Evolutionary conservation across 768 basidiomycete genomes (phyloP), one percentile per base, ranked within the genome.

Genomic region (Mycena kentingensis): DNA sequence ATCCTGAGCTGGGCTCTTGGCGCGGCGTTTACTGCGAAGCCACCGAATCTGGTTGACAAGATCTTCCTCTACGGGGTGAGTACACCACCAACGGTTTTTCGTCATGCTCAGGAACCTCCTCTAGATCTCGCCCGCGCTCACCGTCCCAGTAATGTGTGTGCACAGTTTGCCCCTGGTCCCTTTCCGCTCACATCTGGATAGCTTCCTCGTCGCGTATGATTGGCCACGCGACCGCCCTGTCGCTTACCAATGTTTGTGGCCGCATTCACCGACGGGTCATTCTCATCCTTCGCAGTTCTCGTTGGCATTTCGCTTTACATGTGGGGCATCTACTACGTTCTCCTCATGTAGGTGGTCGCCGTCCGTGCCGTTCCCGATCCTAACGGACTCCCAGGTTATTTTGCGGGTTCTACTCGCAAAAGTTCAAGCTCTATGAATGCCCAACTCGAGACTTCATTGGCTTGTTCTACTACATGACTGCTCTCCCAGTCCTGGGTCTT

Each of bases 1-100:
- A 71, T 88, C 46, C 58, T 80, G 27, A 89, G 85, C 60, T 91
- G 90, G 88, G 73, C 81, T 18, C 74, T 89, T 34, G 85, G 78
- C 4, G 73, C 75, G 25, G 72, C 74, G 11, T 80, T 85, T 58
- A 71, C 80, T 18, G 72, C 78, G 6, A 65, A 63, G 24, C 77
- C 79, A 12, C 55, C 70, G 13, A 70, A 66, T 16, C 59, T 78
- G 4, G 66, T 78, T 31, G 87, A 91, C 67, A 77, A 82, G 58
- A 72, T 82, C 21, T 85, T 84, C 66, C 76, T 82, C 60, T 87
- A 80, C 63, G 82, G 74, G 16, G 73, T 80, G 48, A 55, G 77
- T 73, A 38, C 48, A 57, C 62, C 39, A 43, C 49, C n/a, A n/a
- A n/a, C n/a, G n/a, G n/a, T 26, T 59, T 27, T 35, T 35, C 47